Percentiles rank a stretch among this genome's conserved stretches.
These are phyloP conservation scores for Marasmius fiardii DNA, from an alignment of 1,284 basidiomycete genomes.

Conservation along the genomic window DNA sequence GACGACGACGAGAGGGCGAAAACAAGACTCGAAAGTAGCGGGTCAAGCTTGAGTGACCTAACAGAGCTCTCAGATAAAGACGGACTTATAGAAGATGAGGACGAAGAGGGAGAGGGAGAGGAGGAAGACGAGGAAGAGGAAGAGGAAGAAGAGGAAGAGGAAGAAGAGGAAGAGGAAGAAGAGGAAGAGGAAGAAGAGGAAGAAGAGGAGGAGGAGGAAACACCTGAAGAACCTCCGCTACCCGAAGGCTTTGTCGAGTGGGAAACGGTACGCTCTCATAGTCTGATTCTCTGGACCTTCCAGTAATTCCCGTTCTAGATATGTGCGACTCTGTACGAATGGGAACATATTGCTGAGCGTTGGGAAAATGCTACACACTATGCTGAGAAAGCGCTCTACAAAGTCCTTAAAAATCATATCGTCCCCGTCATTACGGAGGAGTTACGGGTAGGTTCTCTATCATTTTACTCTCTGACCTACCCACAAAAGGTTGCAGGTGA, in stretches of 20 bases:
- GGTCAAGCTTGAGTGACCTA: conserved; percentile 59
- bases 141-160: conserved; percentile 21
- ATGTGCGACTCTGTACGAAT: conserved; percentile 76
- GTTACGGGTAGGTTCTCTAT: conserved; percentile 45
- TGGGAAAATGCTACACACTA: conserved; percentile 79
- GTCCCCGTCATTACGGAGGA: conserved; percentile 66
- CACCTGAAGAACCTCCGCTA: conserved; percentile 23
- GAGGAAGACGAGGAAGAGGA: conserved; percentile 9
- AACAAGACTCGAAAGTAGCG: conserved; percentile 55
- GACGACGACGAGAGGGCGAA: conserved; percentile 24
- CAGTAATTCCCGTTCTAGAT: conserved; percentile 46
- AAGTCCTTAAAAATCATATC: conserved; percentile 60
- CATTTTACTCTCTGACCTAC: not conserved
- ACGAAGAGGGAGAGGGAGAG: conserved; percentile 19
- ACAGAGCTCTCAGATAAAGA: conserved; percentile 59
- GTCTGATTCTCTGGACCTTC: conserved; percentile 6
- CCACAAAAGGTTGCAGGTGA: conserved; percentile 42
- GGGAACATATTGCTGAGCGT: conserved; percentile 70
- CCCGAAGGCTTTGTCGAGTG: conserved; percentile 71
- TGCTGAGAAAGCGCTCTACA: conserved; percentile 74
- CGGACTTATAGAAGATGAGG: conserved; percentile 9
- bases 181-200: conserved; percentile 11
- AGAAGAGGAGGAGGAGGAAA: conserved; percentile 19
- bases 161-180: conserved; percentile 12
- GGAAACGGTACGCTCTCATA: conserved; percentile 64